Base-by-base conservation (phyloP, 768 basidiomycete species). In the Mycena haematopus region DNA sequence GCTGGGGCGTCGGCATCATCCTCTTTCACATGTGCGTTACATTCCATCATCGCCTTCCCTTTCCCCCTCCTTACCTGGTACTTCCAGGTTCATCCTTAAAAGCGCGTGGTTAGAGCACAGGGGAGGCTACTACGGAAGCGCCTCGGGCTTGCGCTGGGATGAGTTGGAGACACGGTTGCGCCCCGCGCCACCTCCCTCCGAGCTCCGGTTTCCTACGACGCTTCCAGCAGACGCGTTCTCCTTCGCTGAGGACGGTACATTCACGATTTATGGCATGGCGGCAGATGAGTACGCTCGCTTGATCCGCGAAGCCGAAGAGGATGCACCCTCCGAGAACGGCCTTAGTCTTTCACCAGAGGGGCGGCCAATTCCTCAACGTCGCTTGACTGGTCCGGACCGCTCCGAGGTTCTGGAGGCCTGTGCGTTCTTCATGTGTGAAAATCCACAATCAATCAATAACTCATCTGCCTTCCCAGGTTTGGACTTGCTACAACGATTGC, bases 1-100 rank as follows among this genome's bases (percentile, higher is more conserved):
- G 58, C 40, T 58, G 58, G 58, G 33, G 58, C 29, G 24, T 58
- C 7, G 33, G 58, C 29, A 33, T 58, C 7, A 21, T 58, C 1
- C 36, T 52, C n/a, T 58, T 58, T 19, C 27, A 38, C n/a, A 29
- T 58, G 58, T 44, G 11, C 9, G 58, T 52, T 33, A 6, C 29
- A 47, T 47, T 47, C 25, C 6, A 5, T 25, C 22, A 4, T 47
- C 24, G 11, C 24, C 9, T 25, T 25, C 13, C 24, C 14, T 4
- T 27, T 31, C 6, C 46, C 6, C 46, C 22, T 24, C 24, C 46
- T 47, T 8, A 47, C 24, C 22, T 2, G 13, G 24, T 44, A 31
- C 19, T 25, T 17, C 24, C 46, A 47, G 46, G 46, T 24, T 47
- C 7, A 22, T 47, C 24, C 24, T 47, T 2, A 47, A 47, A 15